Evolutionary conservation across 371 early-diverging fungal species (phyloP), one percentile per base, ranked within the genome.

Genomic region (Quaeritorhiza haematococci): DNA sequence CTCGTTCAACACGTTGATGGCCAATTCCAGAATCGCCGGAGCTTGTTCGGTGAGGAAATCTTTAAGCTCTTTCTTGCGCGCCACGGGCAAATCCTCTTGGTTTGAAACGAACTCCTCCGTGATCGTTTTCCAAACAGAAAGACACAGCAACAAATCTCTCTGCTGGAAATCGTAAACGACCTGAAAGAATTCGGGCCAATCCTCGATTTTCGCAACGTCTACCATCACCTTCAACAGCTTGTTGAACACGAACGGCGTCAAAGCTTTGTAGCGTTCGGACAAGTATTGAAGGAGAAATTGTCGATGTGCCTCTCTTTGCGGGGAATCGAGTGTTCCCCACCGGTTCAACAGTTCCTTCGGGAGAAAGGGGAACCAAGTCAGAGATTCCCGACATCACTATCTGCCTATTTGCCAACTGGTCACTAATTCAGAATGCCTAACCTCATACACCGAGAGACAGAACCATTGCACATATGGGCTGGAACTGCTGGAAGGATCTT

Each of bases 71-170:
- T 21, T 45, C 21, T 45, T 45, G n/a, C 46, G 46, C n/a, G 46
- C 46, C 27, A 27, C 46, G n/a, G 46, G 21, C 21, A 45, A 19
- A 27, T 45, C 46, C 21, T 45, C 46, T 45, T 23, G 6, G 27
- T 38, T 38, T n/a, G n/a, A 38, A 38, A 38, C 10, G 46, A 45
- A 45, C 46, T 45, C 46, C 27, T 45, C 46, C n/a, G 46, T 27
- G 21, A 45, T 21, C n/a, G 21, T 45, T 45, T 45, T 45, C 10
- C n/a, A 27, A 19, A 45, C 7, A 6, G 46, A 23, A 7, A 45
- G 21, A 45, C 46, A 45, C 27, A 45, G 27, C 21, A 27, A 10
- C 21, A 45, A 10, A 27, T 19, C n/a, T 10, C 23, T 10, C 27
- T 10, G 6, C 27, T 45, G 7, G 23, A 45, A 21, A 10, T 19